These are phyloP conservation scores for Carnegiea gigantea DNA, from an alignment of 179 eudicot genomes.

Conservation along the genomic window DNA sequence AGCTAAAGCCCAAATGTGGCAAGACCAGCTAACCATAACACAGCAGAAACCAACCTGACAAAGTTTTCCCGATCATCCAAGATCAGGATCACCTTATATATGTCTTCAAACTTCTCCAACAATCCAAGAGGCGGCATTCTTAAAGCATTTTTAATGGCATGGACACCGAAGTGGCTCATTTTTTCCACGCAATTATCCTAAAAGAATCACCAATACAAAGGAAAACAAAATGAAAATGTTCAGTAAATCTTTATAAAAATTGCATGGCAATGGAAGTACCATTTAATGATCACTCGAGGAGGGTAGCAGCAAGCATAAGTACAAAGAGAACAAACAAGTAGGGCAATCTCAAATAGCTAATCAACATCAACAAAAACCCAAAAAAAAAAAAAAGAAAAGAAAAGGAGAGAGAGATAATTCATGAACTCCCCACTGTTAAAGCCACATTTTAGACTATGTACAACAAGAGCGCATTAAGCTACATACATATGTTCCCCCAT, in stretches of 20 bases:
- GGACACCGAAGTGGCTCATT: conserved; percentile 26
- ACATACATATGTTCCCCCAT: background rate
- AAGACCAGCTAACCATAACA: background rate
- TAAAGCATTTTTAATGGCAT: conserved; percentile 38
- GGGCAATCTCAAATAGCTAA: background rate
- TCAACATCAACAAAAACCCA: no score
- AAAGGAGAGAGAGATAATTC: background rate
- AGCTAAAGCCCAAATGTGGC: background rate
- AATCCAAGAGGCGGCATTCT: conserved; percentile 69
- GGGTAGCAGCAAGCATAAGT: background rate
- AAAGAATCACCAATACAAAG: conserved; percentile 15
- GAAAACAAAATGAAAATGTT: background rate
- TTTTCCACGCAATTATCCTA: conserved; percentile 39
- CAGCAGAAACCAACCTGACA: conserved; percentile 54
- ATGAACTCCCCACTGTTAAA: background rate
- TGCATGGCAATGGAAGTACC: background rate
- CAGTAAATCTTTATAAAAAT: background rate
- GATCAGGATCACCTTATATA: conserved; percentile 70
- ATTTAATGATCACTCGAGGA: background rate
- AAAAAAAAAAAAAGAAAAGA: no score
- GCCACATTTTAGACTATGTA: background rate
- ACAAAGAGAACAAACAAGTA: background rate
- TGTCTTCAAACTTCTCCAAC: conserved; percentile 76
- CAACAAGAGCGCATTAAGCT: background rate
- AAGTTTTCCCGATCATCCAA: conserved; percentile 87